Evolutionary conservation across 495 filamentous ascomycete species (phyloP), one percentile per base, ranked within the genome.

Genomic region (Daldinia bambusicola): DNA sequence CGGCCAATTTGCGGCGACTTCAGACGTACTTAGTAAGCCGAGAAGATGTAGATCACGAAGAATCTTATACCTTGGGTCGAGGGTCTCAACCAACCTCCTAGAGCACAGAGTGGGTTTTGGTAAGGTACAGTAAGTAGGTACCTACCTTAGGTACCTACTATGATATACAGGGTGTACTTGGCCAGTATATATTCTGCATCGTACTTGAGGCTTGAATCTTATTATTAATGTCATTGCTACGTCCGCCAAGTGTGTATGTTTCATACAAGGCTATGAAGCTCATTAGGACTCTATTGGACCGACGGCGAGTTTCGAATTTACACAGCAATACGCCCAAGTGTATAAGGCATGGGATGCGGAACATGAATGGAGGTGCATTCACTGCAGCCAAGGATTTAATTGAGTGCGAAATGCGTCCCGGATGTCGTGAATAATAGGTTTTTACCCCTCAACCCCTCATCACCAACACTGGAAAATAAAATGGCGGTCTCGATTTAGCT

Each of bases 1-100:
- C 70, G 61, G 36, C 32, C 61, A 55, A 65, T 66, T 59, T 65
- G 66, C 50, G 18, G 55, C 40, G 30, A 18, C 14, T 16, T 62
- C 41, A 48, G 8, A 48, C 69, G 64, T 58, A 64, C 65, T 63
- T 72, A 72, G 61, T 72, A 68, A 69, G 61, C 50, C 51, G 26
- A 3, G 50, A 52, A 40, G 30, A 51, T 22, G 32, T 6, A 37
- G 37, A 41, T 37, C 37, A 63, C 7, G 14, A 48, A 55, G 57
- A 55, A 18, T 56, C 51, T 58, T 60, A 13, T 41, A 48, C 8
- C 20, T 53, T 53, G 26, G 22, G 34, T 26, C n/a, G 50, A 55
- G 10, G 26, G 32, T 22, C 9, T 18, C 48, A 18, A 58, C 26
- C n/a, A n/a, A n/a, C n/a, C n/a, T n/a, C n/a, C 26, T 26, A 26